Evolutionary conservation across 148 eudicot genomes (phyloP).

Genomic region (Oxyria digyna): DNA sequence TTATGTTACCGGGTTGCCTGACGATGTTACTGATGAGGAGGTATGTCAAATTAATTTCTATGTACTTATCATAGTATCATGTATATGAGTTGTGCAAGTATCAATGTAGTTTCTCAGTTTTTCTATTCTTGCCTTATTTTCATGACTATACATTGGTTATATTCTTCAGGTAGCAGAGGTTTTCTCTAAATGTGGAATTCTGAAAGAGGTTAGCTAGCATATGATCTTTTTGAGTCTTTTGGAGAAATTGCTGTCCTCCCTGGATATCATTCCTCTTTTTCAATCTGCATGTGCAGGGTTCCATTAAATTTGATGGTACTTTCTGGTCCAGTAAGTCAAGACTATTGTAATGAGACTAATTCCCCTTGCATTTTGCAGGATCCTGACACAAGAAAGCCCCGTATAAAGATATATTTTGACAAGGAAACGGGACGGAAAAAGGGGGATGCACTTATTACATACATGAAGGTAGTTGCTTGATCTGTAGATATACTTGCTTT

Average conservation of each 20-base stretch:
- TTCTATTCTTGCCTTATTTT: slow-evolving; percentile 7
- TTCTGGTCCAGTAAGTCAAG: background rate
- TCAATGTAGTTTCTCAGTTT: background rate
- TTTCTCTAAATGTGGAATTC: slow-evolving; percentile 89
- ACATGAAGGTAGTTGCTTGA: slow-evolving; percentile 54
- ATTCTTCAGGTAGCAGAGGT: slow-evolving; percentile 72
- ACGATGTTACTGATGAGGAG: slow-evolving; percentile 88
- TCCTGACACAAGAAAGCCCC: slow-evolving; percentile 89
- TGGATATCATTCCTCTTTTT: background rate
- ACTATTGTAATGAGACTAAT: background rate
- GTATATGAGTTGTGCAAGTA: background rate
- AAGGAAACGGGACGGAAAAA: slow-evolving; percentile 82
- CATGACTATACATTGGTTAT: background rate
- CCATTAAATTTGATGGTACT: background rate
- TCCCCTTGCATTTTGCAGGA: slow-evolving; percentile 32
- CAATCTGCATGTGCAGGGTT: background rate
- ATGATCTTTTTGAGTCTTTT: background rate
- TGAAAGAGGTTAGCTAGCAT: slow-evolving; percentile 63
- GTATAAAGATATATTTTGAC: slow-evolving; percentile 88
- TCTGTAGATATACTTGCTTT: background rate
- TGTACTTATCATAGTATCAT: background rate
- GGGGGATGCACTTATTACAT: slow-evolving; percentile 95
- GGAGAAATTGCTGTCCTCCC: background rate
- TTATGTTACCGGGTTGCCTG: slow-evolving; percentile 89
- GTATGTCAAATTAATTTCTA: slow-evolving; percentile 21